A percentile compares a stretch with the other conserved stretches of the same genome.
phyloP scores from a whole-genome alignment of 2,329 filamentous ascomycete species.

The Alternaria sp. region DNA sequence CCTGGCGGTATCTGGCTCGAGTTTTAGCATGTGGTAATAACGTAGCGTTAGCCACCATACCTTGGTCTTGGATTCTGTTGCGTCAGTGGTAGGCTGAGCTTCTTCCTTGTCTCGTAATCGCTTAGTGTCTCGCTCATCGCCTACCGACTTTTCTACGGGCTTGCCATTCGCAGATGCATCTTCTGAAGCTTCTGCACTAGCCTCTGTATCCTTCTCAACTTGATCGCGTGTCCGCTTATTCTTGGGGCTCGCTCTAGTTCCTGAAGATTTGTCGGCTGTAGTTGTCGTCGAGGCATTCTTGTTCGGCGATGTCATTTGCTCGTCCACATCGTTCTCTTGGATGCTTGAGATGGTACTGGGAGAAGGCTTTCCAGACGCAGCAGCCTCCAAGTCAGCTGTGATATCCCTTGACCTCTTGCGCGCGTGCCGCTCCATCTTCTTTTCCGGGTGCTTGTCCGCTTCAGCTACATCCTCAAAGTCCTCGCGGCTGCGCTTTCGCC shows the following conservation, averaged over 20 bases:
- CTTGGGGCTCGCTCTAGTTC: constrained; percentile 54
- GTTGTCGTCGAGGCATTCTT: constrained; percentile 18
- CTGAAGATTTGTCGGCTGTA: constrained; percentile 18
- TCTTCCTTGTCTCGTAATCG: constrained; percentile 48
- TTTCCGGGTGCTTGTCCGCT: constrained; percentile 43
- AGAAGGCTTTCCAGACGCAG: constrained; percentile 44
- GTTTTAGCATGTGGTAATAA: constrained; percentile 19
- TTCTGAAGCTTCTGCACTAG: constrained; percentile 19
- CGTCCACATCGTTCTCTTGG: constrained; percentile 43
- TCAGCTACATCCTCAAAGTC: constrained; percentile 53
- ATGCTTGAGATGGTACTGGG: constrained; percentile 44
- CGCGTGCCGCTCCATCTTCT: constrained; percentile 52
- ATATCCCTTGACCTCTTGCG: constrained; percentile 60
- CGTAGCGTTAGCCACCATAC: constrained; percentile 22
- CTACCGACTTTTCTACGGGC: constrained; percentile 22
- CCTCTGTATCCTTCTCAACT: constrained; percentile 27
- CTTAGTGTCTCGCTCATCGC: constrained; percentile 49
- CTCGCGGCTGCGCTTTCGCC: constrained; percentile 58
- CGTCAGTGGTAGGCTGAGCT: constrained; percentile 25
- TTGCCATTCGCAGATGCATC: constrained; percentile 28
- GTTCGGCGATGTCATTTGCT: constrained; percentile 37
- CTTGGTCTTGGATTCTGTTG: constrained; percentile 36
- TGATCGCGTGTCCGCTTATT: constrained; percentile 58
- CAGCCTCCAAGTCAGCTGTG: constrained; percentile 31
- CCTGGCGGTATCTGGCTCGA: constrained; percentile 42